These are phyloP conservation scores for Jatropha curcas DNA, from an alignment of 345 rosid species.

Conservation along the genomic window DNA sequence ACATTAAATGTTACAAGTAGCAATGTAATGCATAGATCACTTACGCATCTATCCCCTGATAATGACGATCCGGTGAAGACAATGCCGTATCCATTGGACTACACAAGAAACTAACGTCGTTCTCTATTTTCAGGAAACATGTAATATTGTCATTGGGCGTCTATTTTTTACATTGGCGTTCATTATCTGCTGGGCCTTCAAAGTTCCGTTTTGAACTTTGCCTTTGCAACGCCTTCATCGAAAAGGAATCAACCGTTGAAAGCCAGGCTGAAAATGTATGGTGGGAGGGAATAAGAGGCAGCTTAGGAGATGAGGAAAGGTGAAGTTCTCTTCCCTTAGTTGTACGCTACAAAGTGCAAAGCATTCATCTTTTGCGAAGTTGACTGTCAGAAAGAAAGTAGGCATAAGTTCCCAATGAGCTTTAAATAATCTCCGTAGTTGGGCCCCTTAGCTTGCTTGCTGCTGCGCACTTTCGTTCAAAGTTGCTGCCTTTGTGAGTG, in stretches of 20 bases:
- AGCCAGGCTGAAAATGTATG: neutral
- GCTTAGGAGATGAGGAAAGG: conserved; percentile 14
- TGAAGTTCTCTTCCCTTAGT: conserved; percentile 11
- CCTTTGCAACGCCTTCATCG: neutral
- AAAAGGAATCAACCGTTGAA: neutral
- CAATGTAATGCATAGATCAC: too few species aligned
- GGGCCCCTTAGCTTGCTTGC: conserved; percentile 2
- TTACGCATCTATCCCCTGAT: too few species aligned
- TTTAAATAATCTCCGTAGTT: neutral
- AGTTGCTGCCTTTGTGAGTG: neutral
- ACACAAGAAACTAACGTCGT: too few species aligned
- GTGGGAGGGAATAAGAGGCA: conserved; percentile 7
- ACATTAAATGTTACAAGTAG: too few species aligned
- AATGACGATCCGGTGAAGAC: neutral
- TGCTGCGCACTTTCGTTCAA: neutral
- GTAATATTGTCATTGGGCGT: neutral
- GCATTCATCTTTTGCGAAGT: neutral
- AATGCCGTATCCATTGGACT: too few species aligned
- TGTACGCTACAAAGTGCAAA: conserved; percentile 8
- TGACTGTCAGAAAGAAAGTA: neutral
- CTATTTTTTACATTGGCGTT: neutral
- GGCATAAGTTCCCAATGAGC: neutral
- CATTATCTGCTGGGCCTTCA: neutral
- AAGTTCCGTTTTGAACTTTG: conserved; percentile 7
- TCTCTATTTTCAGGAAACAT: conserved; percentile 9